Evolutionary conservation across 139 green algal genomes (phyloP).

Genomic region (Tetradesmus lagerheimii): DNA sequence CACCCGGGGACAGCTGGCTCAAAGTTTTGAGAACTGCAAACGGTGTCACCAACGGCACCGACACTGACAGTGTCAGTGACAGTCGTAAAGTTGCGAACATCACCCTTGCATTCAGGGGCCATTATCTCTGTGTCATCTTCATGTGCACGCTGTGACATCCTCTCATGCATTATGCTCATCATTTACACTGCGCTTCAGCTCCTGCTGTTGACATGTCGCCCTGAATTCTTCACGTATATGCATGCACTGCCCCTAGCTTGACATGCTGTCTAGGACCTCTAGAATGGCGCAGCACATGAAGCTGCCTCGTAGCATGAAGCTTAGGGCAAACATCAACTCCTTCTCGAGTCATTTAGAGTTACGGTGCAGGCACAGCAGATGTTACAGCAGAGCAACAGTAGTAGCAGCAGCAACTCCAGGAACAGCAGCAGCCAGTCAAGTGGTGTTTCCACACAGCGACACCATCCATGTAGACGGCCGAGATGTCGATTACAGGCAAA

Average conservation of each 20-base stretch:
- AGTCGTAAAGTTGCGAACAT: no score
- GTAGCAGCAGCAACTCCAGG: not conserved
- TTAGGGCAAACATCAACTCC: not conserved
- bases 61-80: no score
- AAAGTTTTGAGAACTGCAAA: not conserved
- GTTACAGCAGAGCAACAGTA: not conserved
- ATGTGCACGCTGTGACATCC: no score
- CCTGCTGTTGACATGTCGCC: no score
- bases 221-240: no score
- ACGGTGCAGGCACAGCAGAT: not conserved
- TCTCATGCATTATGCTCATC: no score
- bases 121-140: no score
- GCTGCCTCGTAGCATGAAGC: not conserved
- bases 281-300: slow-evolving; percentile 12
- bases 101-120: no score
- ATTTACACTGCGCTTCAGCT: no score
- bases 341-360: not conserved
- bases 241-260: not conserved
- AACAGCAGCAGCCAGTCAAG: not conserved
- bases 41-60: not conserved
- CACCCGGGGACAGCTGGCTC: no score
- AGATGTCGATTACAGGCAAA: not conserved
- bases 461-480: not conserved
- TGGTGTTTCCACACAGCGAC: slow-evolving; percentile 40
- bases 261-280: not conserved